A percentile compares a stretch with the other conserved stretches of the same genome.
These are phyloP conservation scores for Teunomyces panamensis DNA, from an alignment of 805 yeast species.

Conservation along the genomic window DNA sequence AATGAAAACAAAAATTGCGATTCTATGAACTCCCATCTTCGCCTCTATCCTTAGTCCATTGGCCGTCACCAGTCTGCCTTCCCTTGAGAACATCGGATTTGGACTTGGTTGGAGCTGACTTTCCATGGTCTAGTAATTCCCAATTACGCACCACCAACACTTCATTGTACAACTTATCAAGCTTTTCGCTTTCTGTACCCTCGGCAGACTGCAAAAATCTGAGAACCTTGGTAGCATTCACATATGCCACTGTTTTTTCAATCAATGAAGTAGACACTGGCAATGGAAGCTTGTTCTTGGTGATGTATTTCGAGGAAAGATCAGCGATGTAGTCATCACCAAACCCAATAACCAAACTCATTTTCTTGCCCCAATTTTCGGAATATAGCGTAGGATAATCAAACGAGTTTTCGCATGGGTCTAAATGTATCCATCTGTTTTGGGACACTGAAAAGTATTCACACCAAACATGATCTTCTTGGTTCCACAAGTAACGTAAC, in stretches of 20 bases:
- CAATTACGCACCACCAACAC: constrained; percentile 34
- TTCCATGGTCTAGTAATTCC: constrained; percentile 22
- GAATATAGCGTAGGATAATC: constrained; percentile 79
- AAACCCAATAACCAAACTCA: constrained; percentile 83
- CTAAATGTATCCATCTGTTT: constrained; percentile 82
- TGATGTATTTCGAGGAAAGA: constrained; percentile 67
- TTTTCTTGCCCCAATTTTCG: constrained; percentile 88
- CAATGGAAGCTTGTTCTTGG: constrained; percentile 33
- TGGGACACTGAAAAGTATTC: constrained; percentile 68
- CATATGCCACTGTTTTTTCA: constrained; percentile 24
- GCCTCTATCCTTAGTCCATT: constrained; percentile 78
- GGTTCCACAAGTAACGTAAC: constrained; percentile 77
- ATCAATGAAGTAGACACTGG: constrained; percentile 42
- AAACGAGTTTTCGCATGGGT: constrained; percentile 81
- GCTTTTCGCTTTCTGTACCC: constrained; percentile 15
- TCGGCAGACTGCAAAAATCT: constrained; percentile 7
- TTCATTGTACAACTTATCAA: constrained; percentile 29
- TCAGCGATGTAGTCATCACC: constrained; percentile 62
- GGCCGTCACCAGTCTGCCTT: constrained; percentile 71
- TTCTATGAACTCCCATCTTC: constrained; percentile 53
- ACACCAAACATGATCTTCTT: constrained; percentile 96
- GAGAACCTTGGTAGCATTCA: constrained; percentile 31
- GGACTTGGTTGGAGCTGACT: constrained; percentile 21
- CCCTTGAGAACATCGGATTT: constrained; percentile 33
- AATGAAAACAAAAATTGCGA: too few relatives aligned